Evolutionary conservation across 345 rosid species (phyloP).

Genomic region (Eucalyptus shirleyi): DNA sequence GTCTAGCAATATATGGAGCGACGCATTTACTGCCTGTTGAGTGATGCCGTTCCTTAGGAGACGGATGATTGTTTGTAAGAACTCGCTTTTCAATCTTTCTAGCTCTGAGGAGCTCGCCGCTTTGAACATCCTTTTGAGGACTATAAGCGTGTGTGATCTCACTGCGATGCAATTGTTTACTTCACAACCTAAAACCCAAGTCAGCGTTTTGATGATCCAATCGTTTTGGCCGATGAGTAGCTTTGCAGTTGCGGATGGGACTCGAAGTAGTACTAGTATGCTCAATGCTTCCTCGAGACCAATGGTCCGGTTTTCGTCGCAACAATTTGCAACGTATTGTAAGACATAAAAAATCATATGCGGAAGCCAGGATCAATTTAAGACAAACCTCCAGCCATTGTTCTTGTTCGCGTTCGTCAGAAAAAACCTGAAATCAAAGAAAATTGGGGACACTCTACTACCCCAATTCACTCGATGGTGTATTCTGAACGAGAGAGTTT

Average conservation of each 20-base stretch:
- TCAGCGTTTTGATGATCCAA: conserved; percentile 25
- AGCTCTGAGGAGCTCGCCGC: conserved; percentile 16
- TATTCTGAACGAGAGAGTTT: too few species aligned
- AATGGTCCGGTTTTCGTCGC: neutral
- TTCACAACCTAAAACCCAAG: conserved; percentile 30
- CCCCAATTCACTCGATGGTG: too few species aligned
- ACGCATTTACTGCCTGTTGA: conserved; percentile 34
- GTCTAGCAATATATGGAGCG: conserved; percentile 28
- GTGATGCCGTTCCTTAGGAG: conserved; percentile 18
- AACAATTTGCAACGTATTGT: conserved; percentile 5
- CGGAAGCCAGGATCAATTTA: too few species aligned
- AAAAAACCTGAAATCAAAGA: too few species aligned
- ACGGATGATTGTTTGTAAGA: conserved; percentile 25
- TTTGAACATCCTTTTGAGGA: conserved; percentile 22
- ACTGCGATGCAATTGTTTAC: neutral
- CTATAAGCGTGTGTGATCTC: conserved; percentile 26
- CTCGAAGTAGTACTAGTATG: conserved; percentile 20
- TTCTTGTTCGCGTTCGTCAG: too few species aligned
- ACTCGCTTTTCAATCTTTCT: conserved; percentile 30
- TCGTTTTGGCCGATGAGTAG: conserved; percentile 11
- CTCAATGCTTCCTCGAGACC: conserved; percentile 44
- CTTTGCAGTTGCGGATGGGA: conserved; percentile 20
- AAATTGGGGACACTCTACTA: too few species aligned
- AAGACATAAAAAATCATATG: too few species aligned
- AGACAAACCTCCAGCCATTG: too few species aligned